These are phyloP conservation scores for Aspergillus ruber DNA, from an alignment of 2,329 filamentous ascomycete genomes.

Conservation along the genomic window DNA sequence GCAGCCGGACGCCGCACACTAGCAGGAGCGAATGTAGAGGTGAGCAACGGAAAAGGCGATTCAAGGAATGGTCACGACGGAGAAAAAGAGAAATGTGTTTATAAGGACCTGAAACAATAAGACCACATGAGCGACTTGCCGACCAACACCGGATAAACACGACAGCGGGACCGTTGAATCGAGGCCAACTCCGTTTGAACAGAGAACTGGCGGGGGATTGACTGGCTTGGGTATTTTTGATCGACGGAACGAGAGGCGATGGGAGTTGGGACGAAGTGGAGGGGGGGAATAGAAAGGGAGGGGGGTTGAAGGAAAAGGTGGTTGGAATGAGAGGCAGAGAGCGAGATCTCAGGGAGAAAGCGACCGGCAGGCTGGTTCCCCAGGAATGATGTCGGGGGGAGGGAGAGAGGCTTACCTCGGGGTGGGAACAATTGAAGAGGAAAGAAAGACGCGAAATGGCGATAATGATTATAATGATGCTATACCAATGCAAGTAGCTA, in stretches of 20 bases:
- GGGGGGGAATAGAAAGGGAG: neutral
- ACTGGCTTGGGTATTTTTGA: no score
- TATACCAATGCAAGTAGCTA: no score
- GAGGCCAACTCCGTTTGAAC: no score
- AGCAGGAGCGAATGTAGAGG: constrained; percentile 23
- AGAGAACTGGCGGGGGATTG: no score
- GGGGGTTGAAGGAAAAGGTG: neutral
- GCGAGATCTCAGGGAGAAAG: neutral
- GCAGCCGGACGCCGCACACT: constrained; percentile 30
- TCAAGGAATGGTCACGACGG: constrained; percentile 17
- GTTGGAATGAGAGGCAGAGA: neutral
- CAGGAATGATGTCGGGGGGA: constrained; percentile 5
- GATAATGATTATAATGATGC: no score
- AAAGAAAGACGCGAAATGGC: neutral
- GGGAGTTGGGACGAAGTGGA: neutral
- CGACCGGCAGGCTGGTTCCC: constrained; percentile 5
- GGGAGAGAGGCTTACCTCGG: constrained; percentile 3
- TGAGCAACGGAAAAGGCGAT: constrained; percentile 13
- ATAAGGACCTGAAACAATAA: constrained; percentile 21
- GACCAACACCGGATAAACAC: constrained; percentile 9
- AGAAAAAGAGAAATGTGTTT: constrained; percentile 17
- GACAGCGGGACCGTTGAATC: neutral
- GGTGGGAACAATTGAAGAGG: constrained; percentile 3
- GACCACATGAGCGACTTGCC: constrained; percentile 22
- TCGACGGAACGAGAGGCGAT: neutral